A percentile compares a stretch with the other conserved stretches of the same genome.
phyloP scores from a whole-genome alignment of 805 yeast genomes.

The Cyberlindnera maclurae region DNA sequence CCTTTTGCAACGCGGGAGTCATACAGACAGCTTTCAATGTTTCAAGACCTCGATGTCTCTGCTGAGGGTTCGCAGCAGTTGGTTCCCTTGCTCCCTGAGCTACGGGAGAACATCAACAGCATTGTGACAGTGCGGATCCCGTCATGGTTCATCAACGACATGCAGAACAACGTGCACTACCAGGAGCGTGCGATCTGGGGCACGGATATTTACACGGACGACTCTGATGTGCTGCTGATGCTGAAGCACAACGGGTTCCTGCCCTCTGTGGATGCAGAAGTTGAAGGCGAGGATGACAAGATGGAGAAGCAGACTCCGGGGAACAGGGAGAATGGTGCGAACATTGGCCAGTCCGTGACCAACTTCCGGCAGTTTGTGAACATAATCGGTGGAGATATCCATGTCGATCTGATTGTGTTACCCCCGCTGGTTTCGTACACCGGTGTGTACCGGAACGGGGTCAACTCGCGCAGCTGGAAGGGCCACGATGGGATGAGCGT shows the following conservation, averaged over 20 bases:
- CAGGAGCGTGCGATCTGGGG: constrained; percentile 65
- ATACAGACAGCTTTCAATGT: constrained; percentile 14
- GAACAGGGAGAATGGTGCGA: constrained; percentile 26
- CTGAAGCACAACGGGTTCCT: constrained; percentile 71
- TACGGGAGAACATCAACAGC: constrained; percentile 36
- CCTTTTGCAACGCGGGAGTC: constrained; percentile 45
- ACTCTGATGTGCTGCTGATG: constrained; percentile 73
- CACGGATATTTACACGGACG: constrained; percentile 87
- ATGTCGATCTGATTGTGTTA: constrained; percentile 38
- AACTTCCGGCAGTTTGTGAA: constrained; percentile 21
- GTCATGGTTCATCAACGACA: constrained; percentile 19
- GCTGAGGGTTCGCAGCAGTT: neutral
- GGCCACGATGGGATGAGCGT: constrained; percentile 77
- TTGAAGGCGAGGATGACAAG: constrained; percentile 13
- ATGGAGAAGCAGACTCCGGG: constrained; percentile 34
- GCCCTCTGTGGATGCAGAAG: constrained; percentile 26
- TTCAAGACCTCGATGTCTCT: constrained; percentile 4
- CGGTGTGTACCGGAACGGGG: constrained; percentile 61
- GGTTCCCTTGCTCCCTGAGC: constrained; percentile 26
- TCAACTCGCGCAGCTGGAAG: constrained; percentile 72
- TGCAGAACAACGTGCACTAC: constrained; percentile 20
- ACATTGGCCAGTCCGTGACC: constrained; percentile 24
- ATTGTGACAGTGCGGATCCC: constrained; percentile 25
- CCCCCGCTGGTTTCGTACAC: constrained; percentile 62
- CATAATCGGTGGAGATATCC: constrained; percentile 28